These are phyloP conservation scores for Akanthomyces lecanii DNA, from an alignment of 2,329 filamentous ascomycete species.

Conservation along the genomic window DNA sequence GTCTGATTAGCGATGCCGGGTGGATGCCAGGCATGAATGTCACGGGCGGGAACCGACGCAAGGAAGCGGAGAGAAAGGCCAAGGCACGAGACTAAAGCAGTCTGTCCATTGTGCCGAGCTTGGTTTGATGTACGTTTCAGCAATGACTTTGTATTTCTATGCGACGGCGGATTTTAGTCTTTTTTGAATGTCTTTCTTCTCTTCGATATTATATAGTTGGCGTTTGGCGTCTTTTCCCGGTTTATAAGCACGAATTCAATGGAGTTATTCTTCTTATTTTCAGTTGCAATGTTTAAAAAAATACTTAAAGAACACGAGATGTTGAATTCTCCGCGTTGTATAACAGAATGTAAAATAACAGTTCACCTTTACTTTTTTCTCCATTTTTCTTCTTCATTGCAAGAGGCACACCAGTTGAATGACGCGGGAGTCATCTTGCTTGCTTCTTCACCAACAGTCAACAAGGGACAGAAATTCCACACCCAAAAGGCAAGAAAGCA, in stretches of 20 bases:
- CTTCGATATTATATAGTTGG: background rate
- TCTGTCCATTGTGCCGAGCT: too few relatives aligned
- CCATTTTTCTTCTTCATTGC: background rate
- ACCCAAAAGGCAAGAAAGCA: background rate
- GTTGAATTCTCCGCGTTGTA: slow-evolving; percentile 3
- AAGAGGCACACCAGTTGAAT: slow-evolving; percentile 19
- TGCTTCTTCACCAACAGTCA: background rate
- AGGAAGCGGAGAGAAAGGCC: slow-evolving; percentile 32
- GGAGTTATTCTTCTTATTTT: background rate
- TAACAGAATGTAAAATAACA: background rate
- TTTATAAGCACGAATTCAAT: background rate
- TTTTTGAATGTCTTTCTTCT: background rate
- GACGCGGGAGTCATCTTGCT: background rate
- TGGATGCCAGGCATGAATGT: slow-evolving; percentile 27
- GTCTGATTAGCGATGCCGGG: slow-evolving; percentile 13
- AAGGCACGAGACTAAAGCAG: slow-evolving; percentile 1
- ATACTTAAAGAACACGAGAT: background rate
- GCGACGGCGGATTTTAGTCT: background rate
- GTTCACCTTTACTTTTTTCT: background rate
- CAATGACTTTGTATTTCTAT: background rate
- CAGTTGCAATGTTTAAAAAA: background rate
- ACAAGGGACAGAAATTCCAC: too few relatives aligned
- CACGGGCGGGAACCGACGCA: slow-evolving; percentile 30
- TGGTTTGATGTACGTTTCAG: background rate
- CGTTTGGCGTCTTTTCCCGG: background rate